phyloP scores from a whole-genome alignment of 768 basidiomycete genomes.

The Pisolithus tinctorius region DNA sequence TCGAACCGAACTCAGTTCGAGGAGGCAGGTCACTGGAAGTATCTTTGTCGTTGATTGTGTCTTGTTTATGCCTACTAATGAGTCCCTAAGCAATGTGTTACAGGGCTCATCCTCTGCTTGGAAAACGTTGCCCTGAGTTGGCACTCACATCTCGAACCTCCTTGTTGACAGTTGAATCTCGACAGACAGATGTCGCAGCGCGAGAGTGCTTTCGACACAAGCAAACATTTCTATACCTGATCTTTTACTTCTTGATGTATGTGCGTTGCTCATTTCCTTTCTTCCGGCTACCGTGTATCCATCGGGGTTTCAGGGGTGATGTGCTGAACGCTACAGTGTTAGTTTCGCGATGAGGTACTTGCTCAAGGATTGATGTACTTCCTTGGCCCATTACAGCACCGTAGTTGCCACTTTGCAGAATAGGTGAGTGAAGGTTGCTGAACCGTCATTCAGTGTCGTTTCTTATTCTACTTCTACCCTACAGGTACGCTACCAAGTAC shows the following conservation, averaged over 20 bases:
- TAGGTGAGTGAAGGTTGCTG: background rate
- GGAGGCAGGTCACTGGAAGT: too few relatives aligned
- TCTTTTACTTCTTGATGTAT: slow-evolving; percentile 73
- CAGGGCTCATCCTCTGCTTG: slow-evolving; percentile 31
- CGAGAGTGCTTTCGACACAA: slow-evolving; percentile 60
- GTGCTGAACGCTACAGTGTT: slow-evolving; percentile 72
- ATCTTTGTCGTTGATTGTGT: too few relatives aligned
- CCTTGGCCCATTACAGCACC: background rate
- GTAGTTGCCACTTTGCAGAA: background rate
- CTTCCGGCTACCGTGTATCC: background rate
- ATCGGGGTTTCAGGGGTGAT: slow-evolving; percentile 47
- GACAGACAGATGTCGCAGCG: slow-evolving; percentile 56
- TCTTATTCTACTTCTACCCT: slow-evolving; percentile 66
- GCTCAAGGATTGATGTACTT: background rate
- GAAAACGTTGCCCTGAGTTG: slow-evolving; percentile 63
- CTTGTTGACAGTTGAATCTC: slow-evolving; percentile 59
- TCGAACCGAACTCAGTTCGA: too few relatives aligned
- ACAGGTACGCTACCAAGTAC: slow-evolving; percentile 46
- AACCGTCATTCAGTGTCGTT: slow-evolving; percentile 41
- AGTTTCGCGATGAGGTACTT: slow-evolving; percentile 10
- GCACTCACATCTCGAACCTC: slow-evolving; percentile 47
- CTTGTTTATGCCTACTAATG: too few relatives aligned
- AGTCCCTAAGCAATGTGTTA: too few relatives aligned
- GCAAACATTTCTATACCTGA: slow-evolving; percentile 67
- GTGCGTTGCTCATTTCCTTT: slow-evolving; percentile 14